These are phyloP conservation scores for Penicillium nucicola DNA, from an alignment of 495 filamentous ascomycete species.

Conservation along the genomic window DNA sequence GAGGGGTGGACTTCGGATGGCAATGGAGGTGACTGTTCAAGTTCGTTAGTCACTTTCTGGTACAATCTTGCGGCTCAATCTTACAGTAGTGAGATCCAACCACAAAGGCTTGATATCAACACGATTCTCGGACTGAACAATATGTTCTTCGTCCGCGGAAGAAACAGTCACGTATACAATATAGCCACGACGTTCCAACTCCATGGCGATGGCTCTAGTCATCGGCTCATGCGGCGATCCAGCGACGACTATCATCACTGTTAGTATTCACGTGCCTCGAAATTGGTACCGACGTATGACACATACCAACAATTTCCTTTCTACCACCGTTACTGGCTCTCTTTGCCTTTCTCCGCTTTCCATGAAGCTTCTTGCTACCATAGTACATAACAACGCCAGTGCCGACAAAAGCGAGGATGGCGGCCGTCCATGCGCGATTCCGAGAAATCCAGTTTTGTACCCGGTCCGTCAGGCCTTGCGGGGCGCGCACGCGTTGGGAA, in stretches of 20 bases:
- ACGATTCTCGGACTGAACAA: constrained; percentile 69
- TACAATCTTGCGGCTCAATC: not conserved
- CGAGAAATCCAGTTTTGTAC: constrained; percentile 60
- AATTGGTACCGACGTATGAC: not conserved
- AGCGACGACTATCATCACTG: constrained; percentile 58
- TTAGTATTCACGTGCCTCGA: constrained; percentile 10
- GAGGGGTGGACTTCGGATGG: constrained; percentile 51
- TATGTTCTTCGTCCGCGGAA: constrained; percentile 74
- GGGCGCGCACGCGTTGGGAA: constrained; percentile 38
- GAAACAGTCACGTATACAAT: constrained; percentile 87
- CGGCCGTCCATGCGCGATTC: constrained; percentile 67
- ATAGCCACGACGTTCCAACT: constrained; percentile 88
- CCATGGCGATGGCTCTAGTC: constrained; percentile 73
- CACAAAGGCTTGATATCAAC: constrained; percentile 77
- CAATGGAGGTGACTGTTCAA: constrained; percentile 47
- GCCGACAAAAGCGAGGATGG: constrained; percentile 64
- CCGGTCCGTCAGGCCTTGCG: constrained; percentile 37
- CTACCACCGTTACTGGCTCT: constrained; percentile 79
- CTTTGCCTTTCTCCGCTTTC: constrained; percentile 69
- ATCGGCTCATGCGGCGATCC: constrained; percentile 78
- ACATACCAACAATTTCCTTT: constrained; percentile 74
- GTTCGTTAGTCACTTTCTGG: constrained; percentile 17
- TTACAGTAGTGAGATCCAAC: constrained; percentile 68
- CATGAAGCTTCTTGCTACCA: constrained; percentile 54
- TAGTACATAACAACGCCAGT: constrained; percentile 65